Conservation (phyloP, 2,329 filamentous ascomycete species). For the Monilinia fructicola region DNA sequence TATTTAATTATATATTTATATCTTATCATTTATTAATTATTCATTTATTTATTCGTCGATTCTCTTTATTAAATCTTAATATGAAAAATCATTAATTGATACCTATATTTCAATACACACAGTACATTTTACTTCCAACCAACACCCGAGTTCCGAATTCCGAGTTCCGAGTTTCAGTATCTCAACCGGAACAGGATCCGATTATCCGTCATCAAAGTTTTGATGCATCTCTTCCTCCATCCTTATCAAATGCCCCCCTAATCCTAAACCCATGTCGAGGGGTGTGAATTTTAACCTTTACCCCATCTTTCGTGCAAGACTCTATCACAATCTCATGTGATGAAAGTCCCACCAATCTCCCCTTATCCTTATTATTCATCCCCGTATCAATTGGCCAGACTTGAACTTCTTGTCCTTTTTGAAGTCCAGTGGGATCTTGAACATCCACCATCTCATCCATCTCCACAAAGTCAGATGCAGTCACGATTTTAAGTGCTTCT, state of each 20-base stretch:
- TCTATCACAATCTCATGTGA: conserved; percentile 59
- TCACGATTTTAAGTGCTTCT: conserved; percentile 52
- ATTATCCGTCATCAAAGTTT: conserved; percentile 25
- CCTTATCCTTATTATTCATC: conserved; percentile 56
- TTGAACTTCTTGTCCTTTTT: conserved; percentile 53
- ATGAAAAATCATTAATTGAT: not conserved
- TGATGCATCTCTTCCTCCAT: conserved; percentile 1
- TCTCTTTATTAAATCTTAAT: too few species aligned
- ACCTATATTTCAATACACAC: not conserved
- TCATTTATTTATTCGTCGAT: too few species aligned
- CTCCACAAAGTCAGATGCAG: conserved; percentile 49
- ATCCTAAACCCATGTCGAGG: conserved; percentile 60
- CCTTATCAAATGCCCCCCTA: conserved; percentile 18
- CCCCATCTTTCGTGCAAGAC: conserved; percentile 45
- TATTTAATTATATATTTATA: too few species aligned
- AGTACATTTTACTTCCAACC: not conserved
- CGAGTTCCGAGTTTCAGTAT: not conserved
- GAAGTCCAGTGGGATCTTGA: conserved; percentile 54
- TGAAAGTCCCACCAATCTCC: conserved; percentile 54
- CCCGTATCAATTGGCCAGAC: conserved; percentile 65
- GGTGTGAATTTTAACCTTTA: conserved; percentile 56
- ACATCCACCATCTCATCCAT: conserved; percentile 47
- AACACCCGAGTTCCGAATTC: not conserved
- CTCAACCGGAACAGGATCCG: not conserved
- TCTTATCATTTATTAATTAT: too few species aligned